Evolutionary conservation across 305 asterid genomes (phyloP), one percentile per base, ranked within the genome.

Genomic region (Coffea humblotiana): DNA sequence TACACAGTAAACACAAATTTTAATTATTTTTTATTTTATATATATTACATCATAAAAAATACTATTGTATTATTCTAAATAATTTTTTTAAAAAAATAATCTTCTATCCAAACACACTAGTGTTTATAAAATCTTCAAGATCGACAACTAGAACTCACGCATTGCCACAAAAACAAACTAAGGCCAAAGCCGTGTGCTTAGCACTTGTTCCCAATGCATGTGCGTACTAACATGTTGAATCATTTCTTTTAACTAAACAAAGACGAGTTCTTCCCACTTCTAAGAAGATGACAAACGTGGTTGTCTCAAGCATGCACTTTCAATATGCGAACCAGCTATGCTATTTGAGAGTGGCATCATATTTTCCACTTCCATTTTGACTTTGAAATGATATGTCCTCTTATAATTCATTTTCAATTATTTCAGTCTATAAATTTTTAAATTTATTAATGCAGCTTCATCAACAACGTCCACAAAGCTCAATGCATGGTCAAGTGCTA

Each of bases 201-300:
- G 60, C 81, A 78, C 81, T 78, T 19, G 63, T 25, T 23, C 27
- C 27, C 3, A 25, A 23, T 27, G 71, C 81, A 78, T 54, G 81
- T 78, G 70, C 29, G 25, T 23, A 15, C 60, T 52, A 71, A 49
- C 71, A 69, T 65, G 71, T 35, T 52, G 75, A 78, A 56, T 27
- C 63, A 68, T 14, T 0, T 14, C 40, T 29, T 18, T 60, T 32
- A 51, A 25, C 14, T 2, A 13, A n/a, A 67, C 9, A 25, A 63
- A 72, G 32, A 61, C 68, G 82, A 73, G 82, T 79, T 73, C 49
- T 72, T 47, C 49, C 78, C 82, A 79, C 82, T 63, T 40, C n/a
- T 19, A 7, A 63, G 71, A 79, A 48, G 76, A 78, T 78, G 56
- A 69, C 23, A 47, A 71, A 47, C n/a, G 37, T 7, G 12, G 67